phyloP scores from a whole-genome alignment of 116 monocot species.

The Trichopus zeylanicus region DNA sequence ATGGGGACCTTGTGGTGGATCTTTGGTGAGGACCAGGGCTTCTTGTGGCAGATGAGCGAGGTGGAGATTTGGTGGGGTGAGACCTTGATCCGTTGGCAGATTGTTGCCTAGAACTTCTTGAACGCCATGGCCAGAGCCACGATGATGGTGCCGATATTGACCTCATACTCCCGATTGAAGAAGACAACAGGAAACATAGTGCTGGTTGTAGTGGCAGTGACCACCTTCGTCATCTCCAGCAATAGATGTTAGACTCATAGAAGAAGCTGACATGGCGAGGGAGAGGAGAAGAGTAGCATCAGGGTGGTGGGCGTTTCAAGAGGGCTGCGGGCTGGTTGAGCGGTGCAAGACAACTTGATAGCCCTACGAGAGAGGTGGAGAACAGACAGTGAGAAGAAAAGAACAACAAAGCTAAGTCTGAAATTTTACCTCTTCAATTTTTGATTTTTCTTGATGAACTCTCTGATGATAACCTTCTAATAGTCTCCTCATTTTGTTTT shows the following conservation, averaged over 20 bases:
- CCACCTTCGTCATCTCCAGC: conserved; percentile 12
- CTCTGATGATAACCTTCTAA: too few species aligned
- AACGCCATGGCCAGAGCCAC: conserved; percentile 23
- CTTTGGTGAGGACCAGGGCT: conserved; percentile 15
- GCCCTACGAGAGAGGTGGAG: too few species aligned
- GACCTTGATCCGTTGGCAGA: conserved; percentile 38
- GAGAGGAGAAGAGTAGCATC: neutral
- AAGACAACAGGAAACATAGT: conserved; percentile 36
- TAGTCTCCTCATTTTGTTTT: too few species aligned
- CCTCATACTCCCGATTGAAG: conserved; percentile 38
- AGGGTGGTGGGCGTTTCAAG: neutral
- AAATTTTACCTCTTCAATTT: too few species aligned
- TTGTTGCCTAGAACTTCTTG: conserved; percentile 31
- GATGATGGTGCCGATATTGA: conserved; percentile 41
- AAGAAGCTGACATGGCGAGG: neutral
- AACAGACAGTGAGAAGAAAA: too few species aligned
- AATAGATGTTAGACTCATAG: neutral
- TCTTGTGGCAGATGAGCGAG: conserved; percentile 34
- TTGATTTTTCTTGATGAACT: too few species aligned
- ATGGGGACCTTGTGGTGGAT: conserved; percentile 25
- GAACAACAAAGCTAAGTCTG: too few species aligned
- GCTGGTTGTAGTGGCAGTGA: conserved; percentile 10
- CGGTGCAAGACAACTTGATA: too few species aligned
- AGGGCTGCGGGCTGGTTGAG: too few species aligned
- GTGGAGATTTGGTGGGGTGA: conserved; percentile 48